Evolutionary conservation across 176 grass and related monocot genomes (phyloP).

Genomic region (Juncus effusus): DNA sequence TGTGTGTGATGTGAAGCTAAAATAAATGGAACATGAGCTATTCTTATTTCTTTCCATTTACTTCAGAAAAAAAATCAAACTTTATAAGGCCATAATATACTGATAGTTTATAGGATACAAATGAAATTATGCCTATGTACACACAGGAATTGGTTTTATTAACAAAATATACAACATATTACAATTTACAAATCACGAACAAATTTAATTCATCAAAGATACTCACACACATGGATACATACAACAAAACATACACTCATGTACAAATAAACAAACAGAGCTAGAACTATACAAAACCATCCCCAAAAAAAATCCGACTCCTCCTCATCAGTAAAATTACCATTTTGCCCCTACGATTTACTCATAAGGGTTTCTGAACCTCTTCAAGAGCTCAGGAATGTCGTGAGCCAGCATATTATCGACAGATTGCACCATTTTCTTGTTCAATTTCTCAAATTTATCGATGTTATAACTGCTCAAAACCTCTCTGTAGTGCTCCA

Average conservation of each 20-base stretch:
- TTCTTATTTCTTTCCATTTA: too few species aligned
- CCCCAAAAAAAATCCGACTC: not conserved
- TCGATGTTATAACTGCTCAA: conserved; percentile 61
- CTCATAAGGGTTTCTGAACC: conserved; percentile 81
- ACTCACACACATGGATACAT: too few species aligned
- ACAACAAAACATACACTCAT: not conserved
- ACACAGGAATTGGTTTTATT: too few species aligned
- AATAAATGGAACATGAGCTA: too few species aligned
- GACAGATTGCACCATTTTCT: conserved; percentile 68
- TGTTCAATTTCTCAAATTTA: conserved; percentile 65
- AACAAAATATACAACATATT: too few species aligned
- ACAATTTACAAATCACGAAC: too few species aligned
- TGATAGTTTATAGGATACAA: too few species aligned
- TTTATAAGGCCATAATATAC: too few species aligned
- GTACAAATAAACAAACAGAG: not conserved
- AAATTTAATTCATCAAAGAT: too few species aligned
- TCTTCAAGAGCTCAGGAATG: conserved; percentile 78
- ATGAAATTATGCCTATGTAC: too few species aligned
- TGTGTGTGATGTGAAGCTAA: too few species aligned
- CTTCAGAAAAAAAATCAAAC: too few species aligned
- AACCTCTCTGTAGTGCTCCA: conserved; percentile 56
- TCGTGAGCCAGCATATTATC: conserved; percentile 78
- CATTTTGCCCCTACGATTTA: conserved; percentile 20
- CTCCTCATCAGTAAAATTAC: not conserved
- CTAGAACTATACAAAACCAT: not conserved